Evolutionary conservation across 148 eudicot genomes (phyloP).

Genomic region (Linanthus parryae): DNA sequence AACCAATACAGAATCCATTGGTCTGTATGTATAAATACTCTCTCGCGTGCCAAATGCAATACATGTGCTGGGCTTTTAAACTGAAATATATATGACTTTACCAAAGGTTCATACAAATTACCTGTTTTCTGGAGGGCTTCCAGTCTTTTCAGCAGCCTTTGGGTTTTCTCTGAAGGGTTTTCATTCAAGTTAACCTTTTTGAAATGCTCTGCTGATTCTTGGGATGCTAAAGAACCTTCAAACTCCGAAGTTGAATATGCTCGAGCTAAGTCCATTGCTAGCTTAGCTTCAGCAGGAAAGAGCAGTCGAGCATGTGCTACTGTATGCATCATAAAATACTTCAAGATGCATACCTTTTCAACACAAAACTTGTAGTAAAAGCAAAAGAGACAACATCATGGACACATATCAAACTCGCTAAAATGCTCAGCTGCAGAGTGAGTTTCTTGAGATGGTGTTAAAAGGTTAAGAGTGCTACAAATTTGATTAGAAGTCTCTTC

Average conservation of each 20-base stretch:
- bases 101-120: conserved; percentile 5
- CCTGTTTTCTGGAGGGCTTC: conserved; percentile 30
- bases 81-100: no score
- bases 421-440: no score
- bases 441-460: no score
- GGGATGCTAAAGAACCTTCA: conserved; percentile 12
- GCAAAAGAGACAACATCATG: no score
- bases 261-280: neutral
- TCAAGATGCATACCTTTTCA: neutral
- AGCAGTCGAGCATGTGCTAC: neutral
- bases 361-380: no score
- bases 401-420: no score
- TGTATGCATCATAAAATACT: neutral
- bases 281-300: conserved; percentile 4
- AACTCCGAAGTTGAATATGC: conserved; percentile 7
- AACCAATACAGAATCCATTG: no score
- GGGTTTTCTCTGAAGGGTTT: conserved; percentile 26
- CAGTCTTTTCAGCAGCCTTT: conserved; percentile 17
- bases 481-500: no score
- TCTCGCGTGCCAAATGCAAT: no score
- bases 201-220: conserved; percentile 18
- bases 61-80: no score
- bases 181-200: conserved; percentile 30
- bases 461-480: no score
- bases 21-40: no score